Evolutionary conservation across 1,284 basidiomycete genomes (phyloP).

Genomic region (Ceratobasidium theobromae): DNA sequence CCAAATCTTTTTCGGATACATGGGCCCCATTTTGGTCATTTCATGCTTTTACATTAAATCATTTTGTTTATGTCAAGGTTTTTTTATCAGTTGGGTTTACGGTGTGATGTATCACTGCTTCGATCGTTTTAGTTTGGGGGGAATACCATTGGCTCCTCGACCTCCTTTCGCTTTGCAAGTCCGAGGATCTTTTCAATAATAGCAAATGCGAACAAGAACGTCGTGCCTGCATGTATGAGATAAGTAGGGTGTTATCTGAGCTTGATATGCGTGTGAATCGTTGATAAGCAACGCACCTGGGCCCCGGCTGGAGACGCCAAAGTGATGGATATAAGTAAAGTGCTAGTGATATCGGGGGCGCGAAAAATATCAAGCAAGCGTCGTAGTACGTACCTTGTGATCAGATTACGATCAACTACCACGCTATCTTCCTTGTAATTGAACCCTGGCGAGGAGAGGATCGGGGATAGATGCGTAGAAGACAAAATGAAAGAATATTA

Average conservation of each 20-base stretch:
- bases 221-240: conserved; percentile 55
- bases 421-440: conserved; percentile 78
- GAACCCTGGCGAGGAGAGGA: conserved; percentile 57
- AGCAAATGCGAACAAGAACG: conserved; percentile 73
- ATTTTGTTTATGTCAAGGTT: background rate
- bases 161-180: conserved; percentile 62
- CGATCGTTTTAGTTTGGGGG: conserved; percentile 43
- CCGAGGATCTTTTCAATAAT: conserved; percentile 72
- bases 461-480: background rate
- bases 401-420: conserved; percentile 70
- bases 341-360: background rate
- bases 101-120: background rate
- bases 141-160: conserved; percentile 76
- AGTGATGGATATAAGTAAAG: background rate
- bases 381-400: no score
- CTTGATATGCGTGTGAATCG: background rate
- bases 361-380: no score
- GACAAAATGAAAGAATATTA: background rate
- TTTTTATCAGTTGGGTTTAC: background rate
- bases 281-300: conserved; percentile 55
- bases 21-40: background rate
- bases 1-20: background rate
- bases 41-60: background rate
- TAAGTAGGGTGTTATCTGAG: background rate
- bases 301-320: conserved; percentile 57